Base-by-base conservation (phyloP, 2,329 filamentous ascomycete genomes). In the Aspergillus novoparasiticus region DNA sequence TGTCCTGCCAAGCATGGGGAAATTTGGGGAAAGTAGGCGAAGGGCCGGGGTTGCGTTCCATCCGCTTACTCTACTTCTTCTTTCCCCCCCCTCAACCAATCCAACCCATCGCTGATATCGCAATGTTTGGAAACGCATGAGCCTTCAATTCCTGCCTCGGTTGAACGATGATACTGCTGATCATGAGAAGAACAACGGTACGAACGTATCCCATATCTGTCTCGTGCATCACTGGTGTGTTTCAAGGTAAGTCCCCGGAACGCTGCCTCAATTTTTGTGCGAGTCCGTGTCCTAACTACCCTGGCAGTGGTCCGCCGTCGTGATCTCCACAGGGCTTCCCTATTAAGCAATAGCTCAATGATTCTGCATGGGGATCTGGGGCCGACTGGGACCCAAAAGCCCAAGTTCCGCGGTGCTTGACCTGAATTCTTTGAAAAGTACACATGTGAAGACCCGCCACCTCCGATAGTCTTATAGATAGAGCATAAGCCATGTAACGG, bases 1-100 rank as follows among this genome's bases (percentile, higher is more conserved):
- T 43, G 32, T 46, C 41, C 43, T 45, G 60, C 56, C 56, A 68
- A 62, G 62, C 62, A 66, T 66, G 66, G 64, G 66, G 64, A 57
- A 68, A 64, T 64, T 68, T 63, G 55, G 58, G 64, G 62, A 57
- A 61, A 45, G 41, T 58, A 28, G 21, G n/a, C 32, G 39, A 39
- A 41, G 39, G 36, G 39, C 48, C 48, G 48, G 58, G 32, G 58
- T 59, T 59, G 48, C 58, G 54, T 59, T 45, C 48, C 34, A 36
- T 36, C 34, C 34, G 39, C 26, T n/a, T 43, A n/a, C 53, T 26
- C 23, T 21, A 56, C 36, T n/a, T 32, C 23, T 36, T 32, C 9
- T 28, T 57, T 19, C 16, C 23, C 26, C 2, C 46, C 46, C 43
- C 58, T 14, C 26, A 23, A 32, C 58, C 58, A 59, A 59, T 59